A percentile compares a stretch with the other conserved stretches of the same genome.
phyloP scores from a whole-genome alignment of 2,329 filamentous ascomycete species.

The Aschersonia sp. region DNA sequence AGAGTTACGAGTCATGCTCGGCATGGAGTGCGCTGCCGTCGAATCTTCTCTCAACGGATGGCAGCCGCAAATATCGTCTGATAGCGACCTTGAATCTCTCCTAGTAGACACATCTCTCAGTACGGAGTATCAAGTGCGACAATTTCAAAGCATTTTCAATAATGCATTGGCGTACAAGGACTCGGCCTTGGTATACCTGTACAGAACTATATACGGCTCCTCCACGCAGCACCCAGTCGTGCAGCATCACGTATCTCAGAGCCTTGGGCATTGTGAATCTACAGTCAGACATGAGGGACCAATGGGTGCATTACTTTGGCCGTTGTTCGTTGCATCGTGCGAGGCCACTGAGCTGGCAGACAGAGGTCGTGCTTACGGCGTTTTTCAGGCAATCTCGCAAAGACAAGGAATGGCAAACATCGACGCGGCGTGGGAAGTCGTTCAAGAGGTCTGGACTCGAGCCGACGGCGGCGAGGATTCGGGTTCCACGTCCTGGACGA shows the following conservation, averaged over 20 bases:
- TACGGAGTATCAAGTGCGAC: constrained; percentile 18
- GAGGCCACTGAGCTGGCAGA: constrained; percentile 38
- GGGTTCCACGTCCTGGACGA: constrained; percentile 1
- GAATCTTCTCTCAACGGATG: constrained; percentile 40
- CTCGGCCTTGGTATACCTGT: constrained; percentile 42
- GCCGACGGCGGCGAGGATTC: constrained; percentile 22
- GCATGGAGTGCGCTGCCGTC: constrained; percentile 36
- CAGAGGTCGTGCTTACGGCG: constrained; percentile 33
- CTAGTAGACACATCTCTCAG: background rate
- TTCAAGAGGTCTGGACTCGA: constrained; percentile 46
- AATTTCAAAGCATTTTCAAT: constrained; percentile 39
- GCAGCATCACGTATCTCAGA: constrained; percentile 35
- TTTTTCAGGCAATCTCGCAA: constrained; percentile 20
- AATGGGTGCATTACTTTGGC: constrained; percentile 51
- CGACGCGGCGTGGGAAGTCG: constrained; percentile 42
- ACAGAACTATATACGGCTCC: constrained; percentile 37
- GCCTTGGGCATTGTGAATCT: constrained; percentile 37
- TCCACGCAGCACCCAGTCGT: constrained; percentile 32
- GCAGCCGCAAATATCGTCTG: constrained; percentile 35
- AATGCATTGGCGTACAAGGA: constrained; percentile 48
- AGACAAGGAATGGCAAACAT: constrained; percentile 55
- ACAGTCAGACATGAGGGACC: constrained; percentile 42
- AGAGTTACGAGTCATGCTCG: constrained; percentile 34
- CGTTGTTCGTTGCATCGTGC: constrained; percentile 47
- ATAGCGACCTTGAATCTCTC: constrained; percentile 5